Base-by-base conservation (phyloP, 148 eudicot genomes). In the Diospyros kaki region DNA sequence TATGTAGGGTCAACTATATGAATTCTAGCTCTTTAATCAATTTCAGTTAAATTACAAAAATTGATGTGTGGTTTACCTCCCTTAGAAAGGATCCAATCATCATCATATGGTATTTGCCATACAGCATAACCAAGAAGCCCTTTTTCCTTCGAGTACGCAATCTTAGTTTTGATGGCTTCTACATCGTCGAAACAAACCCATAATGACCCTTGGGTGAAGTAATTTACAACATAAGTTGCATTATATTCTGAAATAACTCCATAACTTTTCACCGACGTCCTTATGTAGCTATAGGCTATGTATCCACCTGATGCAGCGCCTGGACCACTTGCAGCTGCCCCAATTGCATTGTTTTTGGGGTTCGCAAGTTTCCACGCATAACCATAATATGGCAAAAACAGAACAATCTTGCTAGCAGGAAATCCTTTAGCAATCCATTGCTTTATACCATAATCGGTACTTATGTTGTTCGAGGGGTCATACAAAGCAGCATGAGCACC, bases 121-220 rank as follows among this genome's bases (percentile, higher is more conserved):
- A 76, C 81, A 58, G 4, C 66, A 67, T 78, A 81, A 18, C 88
- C 88, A 58, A 73, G 76, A 53, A 86, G 81, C 18, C 84, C 86
- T 69, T 78, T 83, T 14, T 79, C 75, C 72, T 56, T 76, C 6
- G 79, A 84, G 72, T 83, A 86, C 12, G 86, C 53, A 74, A 86
- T 81, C 81, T 86, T 86, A 60, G 77, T 65, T 67, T 42, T 75
- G 18, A 86, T 68, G n/a, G 86, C 82, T 53, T 82, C n/a, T 83
- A 75, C 88, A 86, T 83, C 44, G 66, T 59, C 6, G 28, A 28
- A 28, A 28, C 28, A 28, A 28, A 28, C 28, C 28, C 28, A 28
- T 28, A 28, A 28, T 28, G 86, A 73, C 28, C 74, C 78, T 66
- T 70, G 69, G 2, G 75, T 69, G 60, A 76, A 73, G 43, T 71